Percentiles rank a stretch among this genome's conserved stretches.
These are phyloP conservation scores for Coemansia sp. DNA, from an alignment of 192 early-diverging fungal genomes.

Conservation along the genomic window DNA sequence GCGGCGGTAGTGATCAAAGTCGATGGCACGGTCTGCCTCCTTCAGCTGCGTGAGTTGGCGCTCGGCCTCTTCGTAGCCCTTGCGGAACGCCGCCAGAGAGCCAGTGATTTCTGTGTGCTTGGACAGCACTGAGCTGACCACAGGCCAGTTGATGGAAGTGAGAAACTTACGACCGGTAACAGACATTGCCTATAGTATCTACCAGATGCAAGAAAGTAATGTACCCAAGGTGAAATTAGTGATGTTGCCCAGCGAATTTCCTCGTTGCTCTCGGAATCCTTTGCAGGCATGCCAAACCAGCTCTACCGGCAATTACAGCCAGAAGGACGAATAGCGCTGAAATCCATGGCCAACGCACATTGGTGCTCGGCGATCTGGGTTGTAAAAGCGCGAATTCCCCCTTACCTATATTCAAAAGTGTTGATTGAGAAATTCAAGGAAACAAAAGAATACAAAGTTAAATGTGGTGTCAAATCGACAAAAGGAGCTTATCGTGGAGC, in stretches of 20 bases:
- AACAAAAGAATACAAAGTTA: neutral
- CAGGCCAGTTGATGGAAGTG: constrained; percentile 85
- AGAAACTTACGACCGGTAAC: constrained; percentile 63
- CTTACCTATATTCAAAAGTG: constrained; percentile 6
- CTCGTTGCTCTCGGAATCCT: neutral
- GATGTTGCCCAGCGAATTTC: neutral
- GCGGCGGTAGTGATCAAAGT: constrained; percentile 86
- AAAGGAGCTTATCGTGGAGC: neutral
- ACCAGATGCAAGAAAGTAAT: neutral
- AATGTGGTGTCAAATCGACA: neutral
- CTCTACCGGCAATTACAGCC: neutral
- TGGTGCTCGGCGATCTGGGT: neutral
- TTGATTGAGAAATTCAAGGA: constrained; percentile 1
- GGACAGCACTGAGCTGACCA: constrained; percentile 74
- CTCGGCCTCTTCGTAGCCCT: constrained; percentile 89
- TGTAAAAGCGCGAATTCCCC: neutral
- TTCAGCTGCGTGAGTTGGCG: constrained; percentile 79
- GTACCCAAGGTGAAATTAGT: neutral
- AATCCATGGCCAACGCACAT: neutral
- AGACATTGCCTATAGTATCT: constrained; percentile 33
- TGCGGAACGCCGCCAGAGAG: constrained; percentile 86
- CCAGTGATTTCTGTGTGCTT: constrained; percentile 87
- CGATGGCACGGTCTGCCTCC: constrained; percentile 76
- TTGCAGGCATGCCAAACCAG: neutral
- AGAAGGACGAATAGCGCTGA: neutral